A percentile compares a stretch with the other conserved stretches of the same genome.
Evolutionary conservation across 805 yeast species (phyloP).

Genomic region (Sungouiozyma intestinalis): DNA sequence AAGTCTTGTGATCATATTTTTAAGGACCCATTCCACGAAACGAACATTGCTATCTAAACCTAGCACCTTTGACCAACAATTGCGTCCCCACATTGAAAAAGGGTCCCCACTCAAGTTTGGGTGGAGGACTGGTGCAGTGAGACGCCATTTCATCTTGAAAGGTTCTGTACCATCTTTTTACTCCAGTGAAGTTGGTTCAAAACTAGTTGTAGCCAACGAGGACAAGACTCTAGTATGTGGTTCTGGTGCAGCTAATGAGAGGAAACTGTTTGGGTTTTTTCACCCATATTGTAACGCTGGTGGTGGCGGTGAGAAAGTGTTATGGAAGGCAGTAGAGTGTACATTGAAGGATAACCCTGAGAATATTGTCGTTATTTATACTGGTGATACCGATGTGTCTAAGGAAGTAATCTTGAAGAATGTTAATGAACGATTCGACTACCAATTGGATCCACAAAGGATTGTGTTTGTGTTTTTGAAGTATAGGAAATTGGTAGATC

Average conservation of each 20-base stretch:
- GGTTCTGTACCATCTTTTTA: conserved; percentile 25
- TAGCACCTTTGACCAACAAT: background rate
- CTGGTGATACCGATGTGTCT: conserved; percentile 47
- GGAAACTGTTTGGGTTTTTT: conserved; percentile 66
- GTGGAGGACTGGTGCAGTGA: conserved; percentile 26
- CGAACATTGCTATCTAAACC: conserved; percentile 3
- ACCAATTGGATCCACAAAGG: conserved; percentile 40
- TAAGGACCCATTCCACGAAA: conserved; percentile 6
- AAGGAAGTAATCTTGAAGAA: conserved; percentile 41
- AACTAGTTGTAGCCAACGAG: background rate
- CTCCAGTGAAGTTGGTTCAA: conserved; percentile 8
- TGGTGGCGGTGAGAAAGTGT: conserved; percentile 96
- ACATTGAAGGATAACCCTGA: conserved; percentile 42
- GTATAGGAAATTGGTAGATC: conserved; percentile 52
- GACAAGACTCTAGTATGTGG: background rate
- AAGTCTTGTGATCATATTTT: conserved; percentile 3
- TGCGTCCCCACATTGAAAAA: background rate
- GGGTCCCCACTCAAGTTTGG: conserved; percentile 9
- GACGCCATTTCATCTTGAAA: conserved; percentile 31
- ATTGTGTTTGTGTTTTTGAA: conserved; percentile 53
- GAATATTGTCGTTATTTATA: conserved; percentile 60
- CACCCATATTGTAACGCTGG: conserved; percentile 95
- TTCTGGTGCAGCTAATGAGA: conserved; percentile 3
- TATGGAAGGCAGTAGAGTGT: conserved; percentile 84
- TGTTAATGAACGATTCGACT: conserved; percentile 46